Evolutionary conservation across 177 flowering plant genomes (phyloP), one percentile per base, ranked within the genome.

Genomic region (Tripterygium wilfordii): DNA sequence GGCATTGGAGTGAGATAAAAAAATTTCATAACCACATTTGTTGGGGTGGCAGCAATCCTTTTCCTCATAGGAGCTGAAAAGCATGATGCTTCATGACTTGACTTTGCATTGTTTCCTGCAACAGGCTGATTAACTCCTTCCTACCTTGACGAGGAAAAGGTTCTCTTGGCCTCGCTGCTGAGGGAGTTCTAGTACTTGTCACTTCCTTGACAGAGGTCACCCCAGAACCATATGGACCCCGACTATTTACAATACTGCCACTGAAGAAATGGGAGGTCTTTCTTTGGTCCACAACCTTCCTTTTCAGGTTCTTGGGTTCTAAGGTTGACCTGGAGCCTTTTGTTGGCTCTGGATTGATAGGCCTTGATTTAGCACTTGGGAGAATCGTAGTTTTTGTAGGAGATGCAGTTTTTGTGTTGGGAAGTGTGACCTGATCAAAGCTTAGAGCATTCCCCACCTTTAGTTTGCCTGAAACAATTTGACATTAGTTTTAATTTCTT

Each of bases 191-290:
- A 44, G 80, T 63, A 70, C 90, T 84, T 42, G 90, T 77, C 12
- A 55, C 65, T 58, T 84, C 95, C 61, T 76, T 89, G 6, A 79
- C 61, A 17, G 90, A 82, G 31, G 88, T 91, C 58, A 88, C 52
- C 21, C 87, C 96, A 13, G 98, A 88, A 28, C 78, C 90, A 65
- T 88, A 95, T 53, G 79, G 85, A 54, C 85, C 91, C 61, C 88
- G 96, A 61, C 79, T 80, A 65, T 58, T 66, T 28, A 66, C 49
- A 12, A 49, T 38, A 36, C 50, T 73, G 61, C 67, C 47, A 44
- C 59, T 50, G 18, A 62, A 58, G 41, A 57, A 32, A 30, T 70
- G 68, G 22, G 49, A 58, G 35, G 47, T 59, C 61, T 76, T 74
- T 14, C 36, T 45, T 42, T 63, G 71, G 26, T 36, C 53, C 2